Conservation (phyloP, 345 rosid genomes). For the Ailanthus altissimus region DNA sequence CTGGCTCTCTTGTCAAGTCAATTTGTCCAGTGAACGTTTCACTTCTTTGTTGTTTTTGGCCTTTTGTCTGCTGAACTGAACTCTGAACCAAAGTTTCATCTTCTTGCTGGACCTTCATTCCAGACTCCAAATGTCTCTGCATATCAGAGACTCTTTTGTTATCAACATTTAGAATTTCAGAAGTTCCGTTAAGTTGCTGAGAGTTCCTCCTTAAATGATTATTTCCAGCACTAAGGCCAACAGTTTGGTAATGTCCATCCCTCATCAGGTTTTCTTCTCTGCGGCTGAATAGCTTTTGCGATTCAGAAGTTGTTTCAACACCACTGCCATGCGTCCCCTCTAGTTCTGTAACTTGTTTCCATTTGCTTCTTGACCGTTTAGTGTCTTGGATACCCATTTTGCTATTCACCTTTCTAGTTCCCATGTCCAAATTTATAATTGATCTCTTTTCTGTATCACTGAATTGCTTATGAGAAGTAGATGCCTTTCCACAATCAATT, state of each 20-base stretch:
- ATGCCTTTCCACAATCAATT: slow-evolving; percentile 36
- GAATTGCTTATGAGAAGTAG: slow-evolving; percentile 34
- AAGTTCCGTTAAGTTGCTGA: slow-evolving; percentile 33
- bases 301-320: slow-evolving; percentile 40
- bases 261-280: slow-evolving; percentile 40
- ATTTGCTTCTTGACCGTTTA: slow-evolving; percentile 36
- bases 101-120: slow-evolving; percentile 43
- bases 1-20: slow-evolving; percentile 39
- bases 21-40: slow-evolving; percentile 36
- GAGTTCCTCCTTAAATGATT: slow-evolving; percentile 30
- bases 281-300: slow-evolving; percentile 38
- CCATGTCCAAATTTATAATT: slow-evolving; percentile 36
- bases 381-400: slow-evolving; percentile 30
- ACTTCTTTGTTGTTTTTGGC: slow-evolving; percentile 36
- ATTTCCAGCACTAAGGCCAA: slow-evolving; percentile 26
- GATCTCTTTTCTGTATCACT: slow-evolving; percentile 37
- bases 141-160: slow-evolving; percentile 42
- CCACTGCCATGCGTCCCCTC: slow-evolving; percentile 42
- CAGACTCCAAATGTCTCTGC: slow-evolving; percentile 46
- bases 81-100: slow-evolving; percentile 34
- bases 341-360: slow-evolving; percentile 40
- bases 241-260: slow-evolving; percentile 20
- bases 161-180: slow-evolving; percentile 37
- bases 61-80: slow-evolving; percentile 31
- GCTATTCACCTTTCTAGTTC: slow-evolving; percentile 37